phyloP scores from a whole-genome alignment of 805 yeast species.

The Yarrowia divulgata region DNA sequence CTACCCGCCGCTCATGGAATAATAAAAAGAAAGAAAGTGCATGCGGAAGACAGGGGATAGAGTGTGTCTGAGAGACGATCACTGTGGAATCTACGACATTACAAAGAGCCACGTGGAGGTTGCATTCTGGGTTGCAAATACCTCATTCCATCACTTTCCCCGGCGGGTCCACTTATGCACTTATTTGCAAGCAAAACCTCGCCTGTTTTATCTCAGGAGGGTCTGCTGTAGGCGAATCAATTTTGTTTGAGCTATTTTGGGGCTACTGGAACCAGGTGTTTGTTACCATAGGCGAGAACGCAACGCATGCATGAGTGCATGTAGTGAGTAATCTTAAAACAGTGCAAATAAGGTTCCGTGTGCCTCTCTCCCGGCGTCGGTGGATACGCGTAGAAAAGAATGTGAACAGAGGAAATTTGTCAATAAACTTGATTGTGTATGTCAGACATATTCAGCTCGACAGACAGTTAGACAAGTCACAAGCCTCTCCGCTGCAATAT shows the following conservation, averaged over 20 bases:
- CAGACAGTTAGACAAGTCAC: too few species aligned
- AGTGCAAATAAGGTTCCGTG: neutral
- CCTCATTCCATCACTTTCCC: neutral
- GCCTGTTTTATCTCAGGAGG: neutral
- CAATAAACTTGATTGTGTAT: too few species aligned
- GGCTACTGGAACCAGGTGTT: neutral
- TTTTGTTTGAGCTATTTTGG: slow-evolving; percentile 11
- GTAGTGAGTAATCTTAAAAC: neutral
- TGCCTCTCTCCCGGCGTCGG: neutral
- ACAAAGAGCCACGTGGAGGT: neutral
- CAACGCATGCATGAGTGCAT: slow-evolving; percentile 1
- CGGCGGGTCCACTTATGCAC: neutral
- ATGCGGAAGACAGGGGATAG: slow-evolving; percentile 23
- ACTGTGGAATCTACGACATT: neutral
- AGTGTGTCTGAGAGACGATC: slow-evolving; percentile 6
- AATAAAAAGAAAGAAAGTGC: neutral
- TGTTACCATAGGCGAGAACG: slow-evolving; percentile 14
- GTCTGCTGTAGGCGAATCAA: neutral
- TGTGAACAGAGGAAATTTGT: neutral
- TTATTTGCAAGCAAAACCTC: neutral
- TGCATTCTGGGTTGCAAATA: neutral
- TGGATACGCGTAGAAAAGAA: too few species aligned
- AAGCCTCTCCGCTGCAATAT: too few species aligned
- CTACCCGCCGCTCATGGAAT: slow-evolving; percentile 14
- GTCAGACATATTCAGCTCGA: too few species aligned